phyloP scores from a whole-genome alignment of 1,284 basidiomycete species.

The Austroboletus rostrupii region DNA sequence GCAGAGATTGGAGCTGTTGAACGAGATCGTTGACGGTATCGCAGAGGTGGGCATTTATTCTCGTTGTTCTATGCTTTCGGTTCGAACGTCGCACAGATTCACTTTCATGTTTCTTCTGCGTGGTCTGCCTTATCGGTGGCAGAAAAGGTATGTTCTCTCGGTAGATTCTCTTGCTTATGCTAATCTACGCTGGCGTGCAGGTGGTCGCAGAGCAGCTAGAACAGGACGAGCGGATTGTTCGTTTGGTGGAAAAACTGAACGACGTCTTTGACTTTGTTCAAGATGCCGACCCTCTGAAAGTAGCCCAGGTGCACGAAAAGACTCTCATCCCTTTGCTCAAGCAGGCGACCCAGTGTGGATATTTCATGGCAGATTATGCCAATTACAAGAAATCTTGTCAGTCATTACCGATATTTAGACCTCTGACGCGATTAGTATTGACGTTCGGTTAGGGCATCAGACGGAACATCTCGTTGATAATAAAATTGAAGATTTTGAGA shows the following conservation, averaged over 20 bases:
- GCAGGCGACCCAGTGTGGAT: constrained; percentile 5
- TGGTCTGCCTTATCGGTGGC: background rate
- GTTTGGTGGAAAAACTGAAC: background rate
- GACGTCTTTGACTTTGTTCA: background rate
- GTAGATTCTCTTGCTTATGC: too few species aligned
- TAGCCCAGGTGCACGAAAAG: too few species aligned
- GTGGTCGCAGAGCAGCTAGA: background rate
- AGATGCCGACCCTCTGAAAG: background rate
- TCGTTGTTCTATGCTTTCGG: too few species aligned
- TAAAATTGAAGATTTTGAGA: too few species aligned
- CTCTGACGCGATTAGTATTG: background rate
- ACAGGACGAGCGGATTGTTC: background rate
- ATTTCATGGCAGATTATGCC: constrained; percentile 2
- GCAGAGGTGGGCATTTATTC: too few species aligned
- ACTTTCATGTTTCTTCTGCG: too few species aligned
- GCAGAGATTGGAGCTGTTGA: too few species aligned
- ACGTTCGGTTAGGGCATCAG: background rate
- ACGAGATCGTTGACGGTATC: too few species aligned
- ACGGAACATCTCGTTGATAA: too few species aligned
- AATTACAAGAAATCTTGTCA: background rate
- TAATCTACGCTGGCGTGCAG: too few species aligned
- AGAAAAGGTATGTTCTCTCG: too few species aligned
- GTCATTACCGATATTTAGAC: background rate
- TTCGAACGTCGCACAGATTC: too few species aligned
- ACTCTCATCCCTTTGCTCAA: background rate